Conservation (phyloP, 2,329 filamentous ascomycete genomes). For the Colletotrichum endophyticum region DNA sequence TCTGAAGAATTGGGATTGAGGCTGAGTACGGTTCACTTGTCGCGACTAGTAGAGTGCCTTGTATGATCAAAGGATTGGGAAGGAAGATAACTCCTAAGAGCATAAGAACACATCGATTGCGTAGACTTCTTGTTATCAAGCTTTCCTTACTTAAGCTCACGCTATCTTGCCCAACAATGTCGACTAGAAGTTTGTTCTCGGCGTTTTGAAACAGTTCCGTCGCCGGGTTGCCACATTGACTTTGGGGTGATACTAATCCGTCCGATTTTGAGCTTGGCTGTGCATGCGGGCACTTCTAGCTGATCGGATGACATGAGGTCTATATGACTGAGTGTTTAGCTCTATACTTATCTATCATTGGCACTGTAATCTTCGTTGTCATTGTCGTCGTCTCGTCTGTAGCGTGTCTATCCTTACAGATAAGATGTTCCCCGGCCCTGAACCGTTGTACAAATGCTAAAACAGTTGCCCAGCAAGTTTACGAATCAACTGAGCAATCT, state of each 20-base stretch:
- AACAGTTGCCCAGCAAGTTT: background rate
- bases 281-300: background rate
- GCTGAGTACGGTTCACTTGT: background rate
- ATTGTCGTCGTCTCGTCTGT: background rate
- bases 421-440: background rate
- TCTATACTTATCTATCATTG: background rate
- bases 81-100: background rate
- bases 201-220: background rate
- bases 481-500: background rate
- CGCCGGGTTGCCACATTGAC: background rate
- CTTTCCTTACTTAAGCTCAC: background rate
- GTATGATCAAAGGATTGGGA: background rate
- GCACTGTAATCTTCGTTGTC: background rate
- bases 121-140: background rate
- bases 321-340: background rate
- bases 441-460: accelerated
- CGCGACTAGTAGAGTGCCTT: too few relatives aligned
- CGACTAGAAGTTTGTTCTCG: background rate
- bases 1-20: background rate
- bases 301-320: background rate
- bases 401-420: background rate
- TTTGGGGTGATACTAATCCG: background rate
- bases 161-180: background rate
- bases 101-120: background rate
- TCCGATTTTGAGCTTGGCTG: background rate